Percentiles rank a stretch among this genome's conserved stretches.
Evolutionary conservation across 106 monocot genomes (phyloP).

Genomic region (Apostasia shenzhenica): DNA sequence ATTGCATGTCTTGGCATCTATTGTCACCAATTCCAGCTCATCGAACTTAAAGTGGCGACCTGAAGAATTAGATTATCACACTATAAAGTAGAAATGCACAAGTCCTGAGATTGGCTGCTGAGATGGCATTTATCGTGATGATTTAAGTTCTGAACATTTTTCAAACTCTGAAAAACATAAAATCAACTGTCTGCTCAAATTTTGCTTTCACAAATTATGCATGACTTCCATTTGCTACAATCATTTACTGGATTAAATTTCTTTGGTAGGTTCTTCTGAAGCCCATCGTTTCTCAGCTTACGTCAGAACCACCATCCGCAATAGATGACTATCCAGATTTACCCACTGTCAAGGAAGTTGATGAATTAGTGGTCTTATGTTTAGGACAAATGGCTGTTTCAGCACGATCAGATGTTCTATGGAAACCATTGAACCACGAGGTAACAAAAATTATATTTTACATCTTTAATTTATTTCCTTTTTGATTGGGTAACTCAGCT

Average conservation of each 20-base stretch:
- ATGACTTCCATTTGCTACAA: neutral
- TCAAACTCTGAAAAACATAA: too few relatives aligned
- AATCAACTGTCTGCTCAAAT: too few relatives aligned
- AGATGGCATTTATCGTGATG: too few relatives aligned
- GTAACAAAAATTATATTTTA: slow-evolving; percentile 18
- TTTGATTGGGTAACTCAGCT: neutral
- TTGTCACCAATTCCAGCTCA: too few relatives aligned
- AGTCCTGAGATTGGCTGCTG: too few relatives aligned
- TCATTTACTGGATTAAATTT: neutral
- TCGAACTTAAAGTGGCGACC: too few relatives aligned
- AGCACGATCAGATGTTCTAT: slow-evolving; percentile 77
- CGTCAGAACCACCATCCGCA: slow-evolving; percentile 48
- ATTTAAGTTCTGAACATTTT: too few relatives aligned
- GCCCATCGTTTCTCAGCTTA: slow-evolving; percentile 78
- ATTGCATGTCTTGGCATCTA: too few relatives aligned
- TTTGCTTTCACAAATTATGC: neutral
- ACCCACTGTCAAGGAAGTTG: slow-evolving; percentile 61
- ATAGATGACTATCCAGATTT: slow-evolving; percentile 16
- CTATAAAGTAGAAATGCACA: too few relatives aligned
- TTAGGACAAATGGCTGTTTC: slow-evolving; percentile 97
- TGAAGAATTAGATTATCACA: too few relatives aligned
- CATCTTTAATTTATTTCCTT: neutral
- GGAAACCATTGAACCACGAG: slow-evolving; percentile 97
- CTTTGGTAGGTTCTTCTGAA: slow-evolving; percentile 70
- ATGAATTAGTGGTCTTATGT: slow-evolving; percentile 75